These are phyloP conservation scores for Lecanoromycetidae sp. DNA, from an alignment of 2,329 filamentous ascomycete genomes.

Conservation along the genomic window DNA sequence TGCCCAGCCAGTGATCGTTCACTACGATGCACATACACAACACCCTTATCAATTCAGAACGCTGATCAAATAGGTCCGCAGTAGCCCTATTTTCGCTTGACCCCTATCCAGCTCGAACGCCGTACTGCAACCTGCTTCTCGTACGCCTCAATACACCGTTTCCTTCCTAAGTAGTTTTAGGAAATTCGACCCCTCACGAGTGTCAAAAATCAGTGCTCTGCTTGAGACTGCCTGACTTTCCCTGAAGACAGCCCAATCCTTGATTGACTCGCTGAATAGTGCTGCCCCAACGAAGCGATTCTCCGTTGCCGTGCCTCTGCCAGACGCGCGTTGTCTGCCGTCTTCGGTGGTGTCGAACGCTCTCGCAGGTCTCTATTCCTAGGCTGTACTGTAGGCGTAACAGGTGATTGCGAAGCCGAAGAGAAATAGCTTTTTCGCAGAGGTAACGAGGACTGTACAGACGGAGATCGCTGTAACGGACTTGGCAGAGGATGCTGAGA, in stretches of 20 bases:
- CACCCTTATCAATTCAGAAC: not conserved
- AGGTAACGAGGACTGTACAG: constrained; percentile 12
- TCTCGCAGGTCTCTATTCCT: constrained; percentile 13
- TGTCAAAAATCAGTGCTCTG: not conserved
- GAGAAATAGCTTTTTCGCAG: constrained; percentile 14
- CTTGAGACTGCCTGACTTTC: constrained; percentile 8
- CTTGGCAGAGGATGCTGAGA: constrained; percentile 23
- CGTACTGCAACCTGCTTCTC: not conserved
- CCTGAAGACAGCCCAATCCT: constrained; percentile 4
- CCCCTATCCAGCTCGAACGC: not conserved
- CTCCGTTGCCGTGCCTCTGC: constrained; percentile 15
- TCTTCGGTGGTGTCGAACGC: constrained; percentile 12
- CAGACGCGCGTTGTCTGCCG: constrained; percentile 11
- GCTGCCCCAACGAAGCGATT: constrained; percentile 15
- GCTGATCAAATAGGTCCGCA: not conserved
- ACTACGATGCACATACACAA: too few relatives aligned
- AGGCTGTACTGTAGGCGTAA: constrained; percentile 9
- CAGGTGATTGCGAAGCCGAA: constrained; percentile 5
- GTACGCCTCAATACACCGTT: not conserved
- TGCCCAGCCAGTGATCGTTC: not conserved
- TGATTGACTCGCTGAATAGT: constrained; percentile 3
- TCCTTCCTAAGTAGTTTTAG: too few relatives aligned
- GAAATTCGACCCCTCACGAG: not conserved
- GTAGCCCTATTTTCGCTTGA: not conserved
- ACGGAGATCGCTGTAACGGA: constrained; percentile 12